These are phyloP conservation scores for Suhomyces panamericanus DNA, from an alignment of 1,139 yeast genomes.

Conservation along the genomic window DNA sequence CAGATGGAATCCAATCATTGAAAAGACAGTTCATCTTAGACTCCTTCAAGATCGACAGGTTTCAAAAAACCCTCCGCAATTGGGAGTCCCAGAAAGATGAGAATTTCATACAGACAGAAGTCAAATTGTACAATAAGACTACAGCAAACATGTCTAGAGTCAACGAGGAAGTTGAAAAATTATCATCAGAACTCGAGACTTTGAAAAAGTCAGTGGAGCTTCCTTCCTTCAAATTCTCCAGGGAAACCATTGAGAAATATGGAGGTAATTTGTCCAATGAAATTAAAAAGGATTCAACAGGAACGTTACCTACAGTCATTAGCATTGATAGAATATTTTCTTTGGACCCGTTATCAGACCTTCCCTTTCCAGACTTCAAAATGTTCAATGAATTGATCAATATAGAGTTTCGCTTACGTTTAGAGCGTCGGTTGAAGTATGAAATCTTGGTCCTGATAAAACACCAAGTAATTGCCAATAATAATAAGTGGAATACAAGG, in stretches of 20 bases:
- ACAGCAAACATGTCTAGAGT: conserved; percentile 33
- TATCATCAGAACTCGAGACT: conserved; percentile 27
- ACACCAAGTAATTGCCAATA: conserved; percentile 32
- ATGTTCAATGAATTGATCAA: conserved; percentile 34
- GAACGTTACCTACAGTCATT: conserved; percentile 20
- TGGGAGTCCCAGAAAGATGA: conserved; percentile 29
- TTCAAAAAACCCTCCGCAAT: conserved; percentile 32
- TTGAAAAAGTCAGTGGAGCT: conserved; percentile 26
- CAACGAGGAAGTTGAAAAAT: conserved; percentile 26
- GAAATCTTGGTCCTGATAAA: conserved; percentile 38
- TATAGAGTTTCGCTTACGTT: conserved; percentile 36
- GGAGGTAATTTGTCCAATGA: conserved; percentile 22
- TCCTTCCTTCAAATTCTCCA: conserved; percentile 34
- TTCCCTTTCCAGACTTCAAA: conserved; percentile 33
- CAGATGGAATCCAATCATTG: conserved; percentile 5
- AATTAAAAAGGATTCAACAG: conserved; percentile 16
- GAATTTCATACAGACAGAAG: conserved; percentile 26
- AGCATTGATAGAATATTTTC: conserved; percentile 29
- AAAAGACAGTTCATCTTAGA: conserved; percentile 34
- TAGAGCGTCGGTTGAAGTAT: conserved; percentile 36
- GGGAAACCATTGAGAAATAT: conserved; percentile 29
- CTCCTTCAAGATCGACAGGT: conserved; percentile 34
- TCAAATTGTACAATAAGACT: conserved; percentile 32
- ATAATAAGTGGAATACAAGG: conserved; percentile 43
- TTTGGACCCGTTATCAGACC: conserved; percentile 24